Conservation (phyloP, 2,329 filamentous ascomycete genomes). For the Xylariaceae sp. region DNA sequence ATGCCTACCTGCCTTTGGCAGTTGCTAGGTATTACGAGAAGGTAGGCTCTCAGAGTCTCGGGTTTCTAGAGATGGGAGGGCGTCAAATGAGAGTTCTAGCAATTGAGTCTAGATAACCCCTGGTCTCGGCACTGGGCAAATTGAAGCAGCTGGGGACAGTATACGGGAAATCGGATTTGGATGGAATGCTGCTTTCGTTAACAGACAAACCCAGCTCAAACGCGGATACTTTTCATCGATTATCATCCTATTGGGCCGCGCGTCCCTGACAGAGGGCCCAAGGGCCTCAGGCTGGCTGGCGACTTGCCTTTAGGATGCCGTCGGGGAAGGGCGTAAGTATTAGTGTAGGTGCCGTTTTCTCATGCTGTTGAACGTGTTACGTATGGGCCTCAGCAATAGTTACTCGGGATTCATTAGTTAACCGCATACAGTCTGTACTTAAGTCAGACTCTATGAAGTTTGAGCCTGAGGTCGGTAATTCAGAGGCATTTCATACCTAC, state of each 20-base stretch:
- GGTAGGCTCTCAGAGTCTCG: neutral
- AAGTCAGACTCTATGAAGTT: neutral
- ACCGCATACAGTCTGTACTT: neutral
- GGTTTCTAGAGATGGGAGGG: neutral
- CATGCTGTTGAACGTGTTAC: neutral
- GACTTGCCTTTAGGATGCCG: conserved; percentile 4
- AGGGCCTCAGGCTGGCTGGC: conserved; percentile 5
- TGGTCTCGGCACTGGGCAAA: neutral
- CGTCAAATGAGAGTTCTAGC: neutral
- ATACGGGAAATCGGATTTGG: neutral
- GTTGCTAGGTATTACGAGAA: neutral
- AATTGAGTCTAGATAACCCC: neutral
- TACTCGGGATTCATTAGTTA: neutral
- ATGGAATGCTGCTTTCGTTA: too few relatives aligned
- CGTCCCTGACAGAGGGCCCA: neutral
- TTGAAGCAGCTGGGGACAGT: neutral
- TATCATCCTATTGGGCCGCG: neutral
- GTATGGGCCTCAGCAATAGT: neutral
- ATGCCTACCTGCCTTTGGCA: neutral
- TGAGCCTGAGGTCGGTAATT: neutral
- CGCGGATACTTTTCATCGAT: neutral
- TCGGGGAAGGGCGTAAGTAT: neutral
- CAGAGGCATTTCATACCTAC: neutral
- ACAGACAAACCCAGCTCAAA: too few relatives aligned
- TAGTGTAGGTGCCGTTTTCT: neutral